A percentile compares a stretch with the other conserved stretches of the same genome.
Conservation (phyloP, 2,329 filamentous ascomycete genomes). For the Aspergillus neoniger region DNA sequence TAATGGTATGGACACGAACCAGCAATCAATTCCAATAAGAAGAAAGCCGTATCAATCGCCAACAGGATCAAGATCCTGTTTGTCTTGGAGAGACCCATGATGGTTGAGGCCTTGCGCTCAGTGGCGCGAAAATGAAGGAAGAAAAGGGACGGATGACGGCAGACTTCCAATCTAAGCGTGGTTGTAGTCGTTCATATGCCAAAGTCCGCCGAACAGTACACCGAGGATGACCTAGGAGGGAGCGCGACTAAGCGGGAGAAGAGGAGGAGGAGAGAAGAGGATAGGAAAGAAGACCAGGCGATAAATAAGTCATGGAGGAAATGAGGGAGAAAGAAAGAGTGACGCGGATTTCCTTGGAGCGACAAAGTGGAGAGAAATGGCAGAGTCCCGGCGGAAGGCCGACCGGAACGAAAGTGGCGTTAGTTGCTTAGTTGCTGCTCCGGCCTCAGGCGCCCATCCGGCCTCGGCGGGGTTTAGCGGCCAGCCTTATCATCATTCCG, state of each 20-base stretch:
- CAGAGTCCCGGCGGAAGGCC: background rate
- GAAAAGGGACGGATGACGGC: constrained; percentile 9
- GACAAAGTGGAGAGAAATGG: too few relatives aligned
- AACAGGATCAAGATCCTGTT: constrained; percentile 92
- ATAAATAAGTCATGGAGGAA: constrained; percentile 2
- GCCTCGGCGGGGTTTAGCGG: background rate
- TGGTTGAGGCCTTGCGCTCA: constrained; percentile 24
- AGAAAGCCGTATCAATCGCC: constrained; percentile 84
- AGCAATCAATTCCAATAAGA: constrained; percentile 81
- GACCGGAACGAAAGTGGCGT: constrained; percentile 6
- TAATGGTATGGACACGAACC: constrained; percentile 46
- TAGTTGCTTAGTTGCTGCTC: constrained; percentile 3
- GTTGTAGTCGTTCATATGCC: background rate
- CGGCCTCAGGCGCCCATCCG: constrained; percentile 1
- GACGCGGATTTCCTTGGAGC: background rate
- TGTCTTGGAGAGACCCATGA: constrained; percentile 87
- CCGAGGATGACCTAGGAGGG: background rate
- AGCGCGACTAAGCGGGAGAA: background rate
- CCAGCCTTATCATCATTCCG: background rate
- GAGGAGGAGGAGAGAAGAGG: background rate
- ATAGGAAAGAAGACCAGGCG: background rate
- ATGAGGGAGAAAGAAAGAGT: background rate
- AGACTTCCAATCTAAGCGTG: background rate
- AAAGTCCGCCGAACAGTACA: background rate
- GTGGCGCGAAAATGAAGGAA: constrained; percentile 21